A percentile compares a stretch with the other conserved stretches of the same genome.
Conservation (phyloP, 2,329 filamentous ascomycete species). For the Didymosphaeria variabile region DNA sequence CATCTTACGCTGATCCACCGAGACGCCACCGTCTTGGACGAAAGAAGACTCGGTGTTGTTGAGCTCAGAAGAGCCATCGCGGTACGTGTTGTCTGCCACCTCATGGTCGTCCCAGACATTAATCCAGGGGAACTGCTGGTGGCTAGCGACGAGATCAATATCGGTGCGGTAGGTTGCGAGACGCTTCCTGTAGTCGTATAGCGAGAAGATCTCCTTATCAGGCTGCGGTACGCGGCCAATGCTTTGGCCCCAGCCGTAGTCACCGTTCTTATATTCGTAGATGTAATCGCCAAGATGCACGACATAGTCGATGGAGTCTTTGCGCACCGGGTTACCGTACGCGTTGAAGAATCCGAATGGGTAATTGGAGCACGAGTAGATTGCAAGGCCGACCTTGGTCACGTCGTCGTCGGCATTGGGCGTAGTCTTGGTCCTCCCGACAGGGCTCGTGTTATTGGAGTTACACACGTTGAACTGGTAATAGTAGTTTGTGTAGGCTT, state of each 20-base stretch:
- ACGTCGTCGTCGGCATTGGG: constrained; percentile 66
- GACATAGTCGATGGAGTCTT: constrained; percentile 55
- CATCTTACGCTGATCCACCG: constrained; percentile 57
- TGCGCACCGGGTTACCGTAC: constrained; percentile 52
- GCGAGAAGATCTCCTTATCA: constrained; percentile 50
- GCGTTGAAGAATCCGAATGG: constrained; percentile 60
- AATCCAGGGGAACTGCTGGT: constrained; percentile 55
- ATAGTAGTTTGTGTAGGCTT: constrained; percentile 72
- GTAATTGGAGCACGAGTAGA: constrained; percentile 73
- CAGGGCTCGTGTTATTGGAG: constrained; percentile 67
- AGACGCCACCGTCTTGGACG: constrained; percentile 49
- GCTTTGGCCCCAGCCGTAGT: constrained; percentile 47
- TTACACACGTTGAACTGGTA: constrained; percentile 76
- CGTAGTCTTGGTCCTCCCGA: constrained; percentile 76
- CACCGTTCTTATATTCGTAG: constrained; percentile 52
- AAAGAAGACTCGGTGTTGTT: constrained; percentile 58
- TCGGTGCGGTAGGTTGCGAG: constrained; percentile 54
- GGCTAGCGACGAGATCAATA: constrained; percentile 50
- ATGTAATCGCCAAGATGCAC: constrained; percentile 56
- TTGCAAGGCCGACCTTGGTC: constrained; percentile 67
- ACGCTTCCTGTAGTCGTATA: constrained; percentile 57
- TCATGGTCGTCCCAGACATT: constrained; percentile 58
- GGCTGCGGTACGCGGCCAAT: constrained; percentile 45
- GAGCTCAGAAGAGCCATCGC: constrained; percentile 50
- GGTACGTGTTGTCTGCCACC: constrained; percentile 53